Evolutionary conservation across 495 filamentous ascomycete genomes (phyloP), one percentile per base, ranked within the genome.

Genomic region (Podospora sp.): DNA sequence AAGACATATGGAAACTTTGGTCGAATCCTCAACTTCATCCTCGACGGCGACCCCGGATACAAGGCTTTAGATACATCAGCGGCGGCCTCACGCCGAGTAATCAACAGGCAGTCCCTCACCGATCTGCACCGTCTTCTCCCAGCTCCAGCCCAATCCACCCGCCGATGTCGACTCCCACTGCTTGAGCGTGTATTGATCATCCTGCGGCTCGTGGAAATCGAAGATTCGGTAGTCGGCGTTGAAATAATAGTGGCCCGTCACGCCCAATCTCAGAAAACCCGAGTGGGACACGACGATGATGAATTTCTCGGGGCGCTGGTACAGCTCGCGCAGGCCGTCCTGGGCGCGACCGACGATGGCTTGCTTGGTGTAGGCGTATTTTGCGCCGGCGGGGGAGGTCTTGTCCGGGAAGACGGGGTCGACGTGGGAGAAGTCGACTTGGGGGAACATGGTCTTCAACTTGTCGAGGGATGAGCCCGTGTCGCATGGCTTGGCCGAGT

Each of bases 201-300:
- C 61, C 29, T 72, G 60, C 3, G 65, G 65, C 24, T 77, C 76
- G 33, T 76, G 80, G 63, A 88, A 86, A 3, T 88, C 84, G 68
- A 89, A 89, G 51, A 90, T 77, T 9, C 87, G 80, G 69, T 84
- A 90, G 69, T 90, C 87, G 7, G 83, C 87, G 69, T 90, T 90
- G 53, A 79, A 79, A 66, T 79, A 88, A 71, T 75, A 78, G 21
- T 75, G 74, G 4, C 81, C 77, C 6, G 79, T 78, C 25, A 88
- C 79, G 6, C 75, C 81, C 20, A 76, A 56, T 14, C 85, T 68
- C 60, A 89, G 69, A 69, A 89, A 89, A 3, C 81, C 86, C 0
- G 86, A 86, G 70, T 90, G 87, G 33, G 81, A 83, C 6, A 89
- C 84, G 1, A 88, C 86, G 6, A 86, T 75, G 65, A 90, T 83